Conservation (phyloP, 371 early-diverging fungal species). For the Mucor piriformis region DNA sequence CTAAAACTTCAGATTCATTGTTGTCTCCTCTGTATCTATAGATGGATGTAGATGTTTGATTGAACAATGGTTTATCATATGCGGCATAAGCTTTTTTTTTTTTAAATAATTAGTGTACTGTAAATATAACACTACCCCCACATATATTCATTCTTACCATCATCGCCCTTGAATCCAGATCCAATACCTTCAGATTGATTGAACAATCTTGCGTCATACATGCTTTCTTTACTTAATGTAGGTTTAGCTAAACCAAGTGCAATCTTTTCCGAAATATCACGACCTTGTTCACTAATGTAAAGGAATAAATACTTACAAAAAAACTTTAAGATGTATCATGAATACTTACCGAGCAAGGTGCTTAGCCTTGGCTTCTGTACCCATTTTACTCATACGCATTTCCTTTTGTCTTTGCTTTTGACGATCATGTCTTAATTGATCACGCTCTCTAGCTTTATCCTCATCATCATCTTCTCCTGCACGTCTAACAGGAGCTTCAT, state of each 20-base stretch:
- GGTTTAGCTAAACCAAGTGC: slow-evolving; percentile 96
- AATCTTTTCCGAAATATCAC: slow-evolving; percentile 98
- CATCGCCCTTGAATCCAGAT: slow-evolving; percentile 89
- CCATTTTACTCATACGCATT: slow-evolving; percentile 88
- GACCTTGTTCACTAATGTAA: slow-evolving; percentile 68
- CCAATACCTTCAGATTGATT: slow-evolving; percentile 86
- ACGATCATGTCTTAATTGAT: slow-evolving; percentile 84
- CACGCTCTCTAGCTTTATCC: slow-evolving; percentile 76
- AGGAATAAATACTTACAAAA: no score
- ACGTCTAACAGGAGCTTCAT: slow-evolving; percentile 17
- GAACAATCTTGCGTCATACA: slow-evolving; percentile 94
- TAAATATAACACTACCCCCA: not conserved
- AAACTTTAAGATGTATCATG: no score
- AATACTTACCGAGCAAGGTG: slow-evolving; percentile 66
- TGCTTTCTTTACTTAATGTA: slow-evolving; percentile 80
- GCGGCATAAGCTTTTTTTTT: slow-evolving; percentile 64
- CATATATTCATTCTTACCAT: slow-evolving; percentile 47
- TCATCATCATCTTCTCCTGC: slow-evolving; percentile 40
- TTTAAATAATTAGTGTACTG: no score
- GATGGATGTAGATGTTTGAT: slow-evolving; percentile 68
- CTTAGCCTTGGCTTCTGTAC: slow-evolving; percentile 84
- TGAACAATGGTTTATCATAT: slow-evolving; percentile 92
- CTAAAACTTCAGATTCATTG: slow-evolving; percentile 70
- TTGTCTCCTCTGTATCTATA: slow-evolving; percentile 79
- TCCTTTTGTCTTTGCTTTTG: slow-evolving; percentile 88